Evolutionary conservation across 2,329 filamentous ascomycete species (phyloP).

Genomic region (Trichophyton benhamiae): DNA sequence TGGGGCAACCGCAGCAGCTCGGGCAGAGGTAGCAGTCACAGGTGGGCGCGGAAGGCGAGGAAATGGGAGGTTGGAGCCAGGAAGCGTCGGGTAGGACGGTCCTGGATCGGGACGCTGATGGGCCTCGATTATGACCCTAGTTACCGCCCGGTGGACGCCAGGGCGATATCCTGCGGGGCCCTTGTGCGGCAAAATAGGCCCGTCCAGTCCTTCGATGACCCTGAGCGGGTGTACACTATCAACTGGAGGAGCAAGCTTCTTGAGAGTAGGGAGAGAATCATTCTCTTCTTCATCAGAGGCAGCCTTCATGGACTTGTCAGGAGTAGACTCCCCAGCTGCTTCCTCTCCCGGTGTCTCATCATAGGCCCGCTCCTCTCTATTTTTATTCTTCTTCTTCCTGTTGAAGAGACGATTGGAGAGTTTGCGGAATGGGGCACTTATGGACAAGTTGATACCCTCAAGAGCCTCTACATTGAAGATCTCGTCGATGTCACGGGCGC

Average conservation of each 20-base stretch:
- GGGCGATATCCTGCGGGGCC: background rate
- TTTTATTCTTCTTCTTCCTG: background rate
- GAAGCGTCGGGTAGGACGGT: background rate
- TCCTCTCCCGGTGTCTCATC: background rate
- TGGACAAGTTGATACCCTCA: background rate
- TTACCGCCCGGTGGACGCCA: background rate
- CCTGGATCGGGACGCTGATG: background rate
- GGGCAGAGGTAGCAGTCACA: background rate
- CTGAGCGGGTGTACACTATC: too few species aligned
- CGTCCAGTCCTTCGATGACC: too few species aligned
- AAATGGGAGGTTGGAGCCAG: background rate
- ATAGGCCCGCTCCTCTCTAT: background rate
- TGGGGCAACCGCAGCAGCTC: too few species aligned
- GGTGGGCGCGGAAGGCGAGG: background rate
- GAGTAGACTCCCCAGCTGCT: too few species aligned
- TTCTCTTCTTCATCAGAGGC: background rate
- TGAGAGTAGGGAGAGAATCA: too few species aligned
- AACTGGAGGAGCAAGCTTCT: too few species aligned
- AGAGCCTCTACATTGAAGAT: background rate
- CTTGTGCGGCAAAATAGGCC: too few species aligned
- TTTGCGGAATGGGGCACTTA: background rate
- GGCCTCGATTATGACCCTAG: background rate
- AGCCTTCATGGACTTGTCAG: background rate
- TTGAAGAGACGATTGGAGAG: background rate
- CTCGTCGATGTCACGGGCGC: background rate